These are phyloP conservation scores for Alternaria novae-zelandiae DNA, from an alignment of 2,329 filamentous ascomycete species.

Conservation along the genomic window DNA sequence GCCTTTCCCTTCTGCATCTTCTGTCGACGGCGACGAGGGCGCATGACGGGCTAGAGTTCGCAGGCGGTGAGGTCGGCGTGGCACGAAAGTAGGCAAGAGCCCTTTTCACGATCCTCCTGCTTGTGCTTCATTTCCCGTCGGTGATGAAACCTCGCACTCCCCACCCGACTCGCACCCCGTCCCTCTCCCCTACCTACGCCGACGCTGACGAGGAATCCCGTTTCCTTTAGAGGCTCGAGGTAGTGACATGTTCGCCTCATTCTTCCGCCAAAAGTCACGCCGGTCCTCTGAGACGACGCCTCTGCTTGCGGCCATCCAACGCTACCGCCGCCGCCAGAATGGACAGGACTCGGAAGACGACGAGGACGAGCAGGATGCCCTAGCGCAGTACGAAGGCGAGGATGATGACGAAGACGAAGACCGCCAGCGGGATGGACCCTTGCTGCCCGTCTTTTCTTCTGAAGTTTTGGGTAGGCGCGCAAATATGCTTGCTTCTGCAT, in stretches of 20 bases:
- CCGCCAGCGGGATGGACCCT: constrained; percentile 39
- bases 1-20: constrained; percentile 11
- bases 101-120: constrained; percentile 12
- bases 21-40: constrained; percentile 8
- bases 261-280: constrained; percentile 41
- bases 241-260: constrained; percentile 47
- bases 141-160: constrained; percentile 15
- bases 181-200: constrained; percentile 13
- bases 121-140: constrained; percentile 14
- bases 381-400: constrained; percentile 36
- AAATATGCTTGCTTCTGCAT: constrained; percentile 21
- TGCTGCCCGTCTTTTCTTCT: constrained; percentile 51
- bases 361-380: constrained; percentile 26
- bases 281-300: constrained; percentile 44
- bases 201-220: constrained; percentile 13
- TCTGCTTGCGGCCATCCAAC: constrained; percentile 40
- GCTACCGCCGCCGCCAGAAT: constrained; percentile 36
- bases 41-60: constrained; percentile 12
- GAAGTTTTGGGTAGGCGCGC: constrained; percentile 43
- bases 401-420: constrained; percentile 33
- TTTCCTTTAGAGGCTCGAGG: constrained; percentile 19
- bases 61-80: constrained; percentile 13
- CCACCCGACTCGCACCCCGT: constrained; percentile 2
- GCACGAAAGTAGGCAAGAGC: constrained; percentile 15
- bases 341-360: constrained; percentile 29